Evolutionary conservation across 345 rosid species (phyloP), one percentile per base, ranked within the genome.

Genomic region (Citrus medica): DNA sequence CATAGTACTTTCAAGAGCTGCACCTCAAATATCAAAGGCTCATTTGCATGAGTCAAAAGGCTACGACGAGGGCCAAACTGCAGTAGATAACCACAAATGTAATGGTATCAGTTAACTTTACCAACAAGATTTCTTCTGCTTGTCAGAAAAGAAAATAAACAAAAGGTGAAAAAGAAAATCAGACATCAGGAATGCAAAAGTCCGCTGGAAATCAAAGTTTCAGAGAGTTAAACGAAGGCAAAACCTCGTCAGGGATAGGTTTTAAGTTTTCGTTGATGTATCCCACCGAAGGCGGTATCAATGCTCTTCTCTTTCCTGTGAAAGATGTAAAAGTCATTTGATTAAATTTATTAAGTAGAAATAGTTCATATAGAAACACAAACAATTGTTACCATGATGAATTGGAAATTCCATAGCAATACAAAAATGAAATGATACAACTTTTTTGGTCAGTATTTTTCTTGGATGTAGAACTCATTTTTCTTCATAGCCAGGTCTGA

Each of bases 51-150:
- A 21, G 98, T 89, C 72, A 92, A 74, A 56, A 95, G 98, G 88
- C 98, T 92, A 16, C 96, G 90, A 35, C 96, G 86, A 73, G 97
- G 98, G 56, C 99, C 98, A 88, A 92, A 93, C 98, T 95, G 93
- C 91, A 85, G 71, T 38, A 69, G 78, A 5, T 59, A 75, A 73
- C 68, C 70, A 77, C 63, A 40, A 62, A 55, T 69, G 53, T 14
- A 32, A 24, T 0, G 51, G 30, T 13, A 24, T 68, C 30, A 40
- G 32, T 68, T 2, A 37, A 40, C 55, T 37, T 27, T 10, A 68
- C 3, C 3, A 16, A 6, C 27, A 25, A 22, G 27, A 27, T 8
- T 16, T 28, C 33, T 25, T 33, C 19, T 27, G 14, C 48, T 42
- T 42, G 48, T 42, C 48, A 42, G 48, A 42, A 42, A 42, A 42